A percentile compares a stretch with the other conserved stretches of the same genome.
phyloP scores from a whole-genome alignment of 2,329 filamentous ascomycete genomes.

The Teratosphaeria viscida region DNA sequence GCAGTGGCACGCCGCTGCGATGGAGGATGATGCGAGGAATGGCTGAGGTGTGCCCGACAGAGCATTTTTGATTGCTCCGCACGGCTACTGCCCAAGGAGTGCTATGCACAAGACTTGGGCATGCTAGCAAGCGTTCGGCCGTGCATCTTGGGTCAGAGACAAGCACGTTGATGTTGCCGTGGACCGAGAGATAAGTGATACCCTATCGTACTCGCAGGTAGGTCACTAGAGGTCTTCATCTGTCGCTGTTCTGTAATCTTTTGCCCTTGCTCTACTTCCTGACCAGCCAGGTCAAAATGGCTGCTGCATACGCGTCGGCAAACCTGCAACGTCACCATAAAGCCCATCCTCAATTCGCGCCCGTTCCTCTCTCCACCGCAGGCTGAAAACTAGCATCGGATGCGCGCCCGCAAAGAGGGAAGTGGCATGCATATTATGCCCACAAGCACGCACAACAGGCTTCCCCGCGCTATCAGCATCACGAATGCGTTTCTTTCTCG shows the following conservation, averaged over 20 bases:
- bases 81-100: not conserved
- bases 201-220: not conserved
- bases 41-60: not conserved
- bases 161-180: not conserved
- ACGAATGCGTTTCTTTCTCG: constrained; percentile 38
- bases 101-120: not conserved
- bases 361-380: constrained; percentile 52
- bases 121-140: not conserved
- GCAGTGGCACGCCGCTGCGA: constrained; percentile 12
- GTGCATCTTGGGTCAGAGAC: not conserved
- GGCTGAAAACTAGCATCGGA: constrained; percentile 57
- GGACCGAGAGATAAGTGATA: not conserved
- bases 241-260: not conserved
- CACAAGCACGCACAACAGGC: constrained; percentile 58
- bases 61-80: not conserved
- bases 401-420: constrained; percentile 46
- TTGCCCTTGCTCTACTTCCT: constrained; percentile 5
- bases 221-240: not conserved
- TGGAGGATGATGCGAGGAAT: not conserved
- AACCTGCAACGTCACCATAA: constrained; percentile 44
- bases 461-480: constrained; percentile 37
- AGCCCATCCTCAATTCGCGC: constrained; percentile 52
- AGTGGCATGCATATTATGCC: constrained; percentile 56
- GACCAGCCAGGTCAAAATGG: constrained; percentile 25
- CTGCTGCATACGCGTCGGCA: constrained; percentile 33